A percentile compares a stretch with the other conserved stretches of the same genome.
These are phyloP conservation scores for Alternaria conjuncta DNA, from an alignment of 2,329 filamentous ascomycete genomes.

Conservation along the genomic window DNA sequence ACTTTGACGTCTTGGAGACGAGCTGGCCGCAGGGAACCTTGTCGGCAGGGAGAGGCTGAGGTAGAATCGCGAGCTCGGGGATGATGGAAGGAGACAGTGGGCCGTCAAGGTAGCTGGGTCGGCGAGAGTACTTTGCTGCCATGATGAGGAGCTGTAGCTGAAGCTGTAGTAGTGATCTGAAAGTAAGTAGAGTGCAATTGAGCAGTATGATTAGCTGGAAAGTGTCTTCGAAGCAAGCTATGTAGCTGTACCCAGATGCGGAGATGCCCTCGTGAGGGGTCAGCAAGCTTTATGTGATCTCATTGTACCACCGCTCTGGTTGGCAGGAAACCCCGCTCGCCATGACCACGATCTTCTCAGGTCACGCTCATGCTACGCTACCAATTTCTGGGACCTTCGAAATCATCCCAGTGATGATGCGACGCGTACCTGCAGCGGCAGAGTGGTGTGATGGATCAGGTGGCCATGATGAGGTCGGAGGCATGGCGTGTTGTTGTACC, in stretches of 20 bases:
- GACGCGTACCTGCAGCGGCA: slow-evolving; percentile 15
- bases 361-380: slow-evolving; percentile 39
- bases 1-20: slow-evolving; percentile 38
- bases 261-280: slow-evolving; percentile 43
- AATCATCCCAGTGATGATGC: slow-evolving; percentile 13
- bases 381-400: slow-evolving; percentile 15
- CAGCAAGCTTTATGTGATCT: slow-evolving; percentile 44
- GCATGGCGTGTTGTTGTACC: slow-evolving; percentile 28
- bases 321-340: slow-evolving; percentile 32
- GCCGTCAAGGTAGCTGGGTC: slow-evolving; percentile 33
- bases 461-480: slow-evolving; percentile 23
- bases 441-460: slow-evolving; percentile 35
- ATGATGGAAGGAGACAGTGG: slow-evolving; percentile 41
- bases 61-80: slow-evolving; percentile 42
- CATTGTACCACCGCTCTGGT: slow-evolving; percentile 32
- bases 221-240: slow-evolving; percentile 16
- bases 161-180: neutral
- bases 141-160: slow-evolving; percentile 17
- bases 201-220: neutral
- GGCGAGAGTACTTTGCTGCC: slow-evolving; percentile 38
- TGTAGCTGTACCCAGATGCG: slow-evolving; percentile 16
- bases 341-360: slow-evolving; percentile 27
- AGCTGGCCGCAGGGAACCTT: slow-evolving; percentile 41
- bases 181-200: slow-evolving; percentile 7
- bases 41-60: slow-evolving; percentile 34